Conservation (phyloP, 768 basidiomycete genomes). For the Xerocomus potaroensis region DNA sequence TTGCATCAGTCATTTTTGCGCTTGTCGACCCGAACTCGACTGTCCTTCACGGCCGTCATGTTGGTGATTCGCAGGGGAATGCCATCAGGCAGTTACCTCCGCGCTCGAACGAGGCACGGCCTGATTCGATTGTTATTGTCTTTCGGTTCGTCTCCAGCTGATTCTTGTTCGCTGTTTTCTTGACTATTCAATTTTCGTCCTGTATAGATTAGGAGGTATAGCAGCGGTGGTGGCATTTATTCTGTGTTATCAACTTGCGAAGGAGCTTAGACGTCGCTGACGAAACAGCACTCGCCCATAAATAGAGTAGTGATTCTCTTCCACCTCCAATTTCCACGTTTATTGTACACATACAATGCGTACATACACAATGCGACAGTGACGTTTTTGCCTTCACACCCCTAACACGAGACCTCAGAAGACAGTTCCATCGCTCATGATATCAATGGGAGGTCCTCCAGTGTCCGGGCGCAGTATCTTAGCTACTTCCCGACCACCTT, state of each 20-base stretch:
- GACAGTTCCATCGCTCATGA: conserved; percentile 80
- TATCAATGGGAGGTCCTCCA: conserved; percentile 83
- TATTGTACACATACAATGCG: background rate
- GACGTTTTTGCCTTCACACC: background rate
- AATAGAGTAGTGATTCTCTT: background rate
- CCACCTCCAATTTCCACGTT: background rate
- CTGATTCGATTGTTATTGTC: conserved; percentile 75
- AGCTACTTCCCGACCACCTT: conserved; percentile 91
- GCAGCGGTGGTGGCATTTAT: conserved; percentile 52
- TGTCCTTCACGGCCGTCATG: conserved; percentile 16
- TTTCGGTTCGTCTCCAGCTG: conserved; percentile 50
- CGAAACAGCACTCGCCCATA: background rate
- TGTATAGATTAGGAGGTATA: conserved; percentile 51
- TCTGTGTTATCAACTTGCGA: conserved; percentile 51
- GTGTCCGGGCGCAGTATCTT: conserved; percentile 65
- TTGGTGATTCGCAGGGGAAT: background rate
- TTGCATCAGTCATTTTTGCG: conserved; percentile 84
- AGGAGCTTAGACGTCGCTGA: conserved; percentile 40
- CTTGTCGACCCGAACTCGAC: conserved; percentile 66
- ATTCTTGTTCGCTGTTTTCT: background rate
- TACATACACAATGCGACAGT: too few relatives aligned
- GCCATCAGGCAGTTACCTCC: conserved; percentile 2
- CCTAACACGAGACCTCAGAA: conserved; percentile 48
- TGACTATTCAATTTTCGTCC: background rate
- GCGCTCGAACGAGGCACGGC: conserved; percentile 23